Base-by-base conservation (phyloP, 1,139 yeast genomes). In the Saccharomycopsis hybrid region DNA sequence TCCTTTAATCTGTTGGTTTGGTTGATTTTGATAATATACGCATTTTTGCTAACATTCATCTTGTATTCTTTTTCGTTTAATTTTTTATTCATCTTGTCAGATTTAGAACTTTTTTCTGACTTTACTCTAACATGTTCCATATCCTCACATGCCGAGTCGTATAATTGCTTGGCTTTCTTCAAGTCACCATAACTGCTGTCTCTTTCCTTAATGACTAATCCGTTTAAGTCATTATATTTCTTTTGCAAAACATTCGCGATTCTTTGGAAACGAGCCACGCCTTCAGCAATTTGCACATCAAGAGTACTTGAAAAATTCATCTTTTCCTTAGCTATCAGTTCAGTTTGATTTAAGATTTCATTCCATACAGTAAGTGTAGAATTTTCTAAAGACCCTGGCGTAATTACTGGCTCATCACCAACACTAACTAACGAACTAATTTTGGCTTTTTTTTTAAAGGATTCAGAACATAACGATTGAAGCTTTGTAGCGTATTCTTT, bases 291-390 rank as follows among this genome's bases (percentile, higher is more conserved):
- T 57, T 82, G 81, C 46, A 72, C 58, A 13, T 71, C 74, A 50
- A 92, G 66, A 53, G 86, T 94, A 43, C 71, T 69, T n/a, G 85
- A 73, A 46, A 90, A 73, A 45, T 73, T 67, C 36, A 66, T 64
- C 59, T 80, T 81, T 60, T 87, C 95, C 49, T 75, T 78, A 31
- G 96, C 85, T 44, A 87, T 77, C 31, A 76, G 72, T 63, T 90
- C 97, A 0, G 97, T 87, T 62, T 88, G 95, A 4, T 87, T 77
- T 55, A 92, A 72, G 11, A 92, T 78, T 57, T 88, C 95, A 45
- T 81, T 86, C 98, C 98, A 92, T 3, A 95, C 79, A n/a, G 88
- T 96, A 57, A 90, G 68, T n/a, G 88, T 76, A 0, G 97, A 96
- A 56, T 87, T 78, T 62, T 94, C 98, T 48, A 92, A 70, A 0